These are phyloP conservation scores for Xylaria sp. DNA, from an alignment of 495 filamentous ascomycete genomes.

Conservation along the genomic window DNA sequence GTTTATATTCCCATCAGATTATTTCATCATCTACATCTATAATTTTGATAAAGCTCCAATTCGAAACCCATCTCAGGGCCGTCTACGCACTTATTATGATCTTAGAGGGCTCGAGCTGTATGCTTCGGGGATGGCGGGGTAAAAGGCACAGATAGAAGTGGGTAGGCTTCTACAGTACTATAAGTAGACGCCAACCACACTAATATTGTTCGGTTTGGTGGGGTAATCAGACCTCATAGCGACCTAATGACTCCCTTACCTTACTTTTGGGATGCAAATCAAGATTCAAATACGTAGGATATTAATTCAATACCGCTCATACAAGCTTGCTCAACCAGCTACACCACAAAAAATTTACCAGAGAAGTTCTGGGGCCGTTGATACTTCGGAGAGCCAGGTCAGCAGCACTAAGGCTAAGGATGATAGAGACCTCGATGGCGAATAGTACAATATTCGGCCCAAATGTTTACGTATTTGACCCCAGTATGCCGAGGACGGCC, in stretches of 20 bases:
- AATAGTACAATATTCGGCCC: conserved; percentile 39
- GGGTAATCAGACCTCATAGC: background rate
- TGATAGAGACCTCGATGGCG: conserved; percentile 21
- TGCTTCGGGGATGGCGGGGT: conserved; percentile 1
- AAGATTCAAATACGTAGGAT: background rate
- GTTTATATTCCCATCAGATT: no score
- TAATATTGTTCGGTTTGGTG: background rate
- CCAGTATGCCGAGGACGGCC: conserved; percentile 33
- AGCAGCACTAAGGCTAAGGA: background rate
- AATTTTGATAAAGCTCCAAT: background rate
- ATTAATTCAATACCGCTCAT: background rate
- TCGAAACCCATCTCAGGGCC: background rate
- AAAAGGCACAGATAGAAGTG: background rate
- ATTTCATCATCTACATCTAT: background rate
- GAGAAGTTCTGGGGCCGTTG: background rate
- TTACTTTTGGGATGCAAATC: background rate
- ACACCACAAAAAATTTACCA: background rate
- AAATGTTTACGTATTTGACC: conserved; percentile 40
- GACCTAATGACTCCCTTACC: background rate
- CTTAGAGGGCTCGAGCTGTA: no score
- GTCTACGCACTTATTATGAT: background rate
- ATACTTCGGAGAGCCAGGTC: background rate
- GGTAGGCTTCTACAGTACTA: background rate
- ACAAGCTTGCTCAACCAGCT: background rate
- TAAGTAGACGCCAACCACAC: no score